Evolutionary conservation across 306 rosid genomes (phyloP).

Genomic region (Prunus persica): DNA sequence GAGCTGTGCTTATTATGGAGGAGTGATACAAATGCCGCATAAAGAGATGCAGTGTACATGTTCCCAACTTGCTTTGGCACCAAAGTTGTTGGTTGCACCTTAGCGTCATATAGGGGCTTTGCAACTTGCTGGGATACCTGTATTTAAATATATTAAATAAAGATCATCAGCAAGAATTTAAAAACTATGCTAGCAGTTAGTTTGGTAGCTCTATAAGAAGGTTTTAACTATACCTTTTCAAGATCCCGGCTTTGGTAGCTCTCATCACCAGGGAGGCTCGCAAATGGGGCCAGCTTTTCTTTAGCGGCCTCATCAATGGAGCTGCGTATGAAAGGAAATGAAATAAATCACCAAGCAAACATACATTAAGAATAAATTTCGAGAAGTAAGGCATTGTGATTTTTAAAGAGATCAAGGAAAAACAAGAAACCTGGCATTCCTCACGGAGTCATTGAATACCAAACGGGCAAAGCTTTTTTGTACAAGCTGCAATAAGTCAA

Average conservation of each 20-base stretch:
- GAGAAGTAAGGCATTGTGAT: conserved; percentile 11
- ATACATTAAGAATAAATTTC: conserved; percentile 1
- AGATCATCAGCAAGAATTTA: conserved; percentile 17
- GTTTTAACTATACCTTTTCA: conserved; percentile 65
- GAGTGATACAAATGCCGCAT: conserved; percentile 93
- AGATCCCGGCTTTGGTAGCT: conserved; percentile 97
- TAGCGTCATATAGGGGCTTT: conserved; percentile 70
- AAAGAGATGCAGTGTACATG: conserved; percentile 99
- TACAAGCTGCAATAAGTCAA: conserved; percentile 70
- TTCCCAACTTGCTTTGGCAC: conserved; percentile 96
- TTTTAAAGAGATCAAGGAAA: conserved; percentile 15
- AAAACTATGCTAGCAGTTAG: not conserved
- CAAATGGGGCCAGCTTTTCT: conserved; percentile 80
- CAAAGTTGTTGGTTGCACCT: conserved; percentile 91
- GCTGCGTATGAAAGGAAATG: conserved; percentile 47
- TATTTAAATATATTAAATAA: conserved; percentile 20
- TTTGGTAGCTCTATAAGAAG: not conserved
- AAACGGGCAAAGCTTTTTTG: conserved; percentile 96
- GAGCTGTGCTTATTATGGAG: conserved; percentile 68
- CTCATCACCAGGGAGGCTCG: conserved; percentile 67
- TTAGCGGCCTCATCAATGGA: conserved; percentile 63
- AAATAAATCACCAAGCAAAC: conserved; percentile 23
- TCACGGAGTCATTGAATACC: conserved; percentile 67
- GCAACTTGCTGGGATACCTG: conserved; percentile 91
- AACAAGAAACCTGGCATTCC: conserved; percentile 66